Evolutionary conservation across 495 filamentous ascomycete genomes (phyloP), one percentile per base, ranked within the genome.

Genomic region (Glonium stellatum): DNA sequence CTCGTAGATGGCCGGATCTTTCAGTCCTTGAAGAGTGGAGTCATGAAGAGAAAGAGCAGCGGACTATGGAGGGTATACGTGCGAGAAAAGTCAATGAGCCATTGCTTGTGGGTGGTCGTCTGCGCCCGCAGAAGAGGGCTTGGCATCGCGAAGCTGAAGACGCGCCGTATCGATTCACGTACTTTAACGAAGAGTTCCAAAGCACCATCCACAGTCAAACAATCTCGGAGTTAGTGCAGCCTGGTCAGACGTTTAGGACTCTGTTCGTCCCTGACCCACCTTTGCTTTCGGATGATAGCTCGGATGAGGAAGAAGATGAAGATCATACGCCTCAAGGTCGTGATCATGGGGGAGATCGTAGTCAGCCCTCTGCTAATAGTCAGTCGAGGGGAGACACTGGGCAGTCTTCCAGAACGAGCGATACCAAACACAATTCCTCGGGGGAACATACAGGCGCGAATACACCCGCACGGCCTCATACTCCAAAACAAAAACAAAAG

Each of bases 121-220:
- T 97, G 53, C 84, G 93, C 9, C 90, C 93, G 8, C 85, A 89
- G 59, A 89, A 87, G 65, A 72, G 74, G 54, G 77, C 79, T 5
- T 98, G 93, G 93, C 90, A 92, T 70, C 80, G 85, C 23, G 84
- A 87, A 58, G 89, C 93, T 64, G 91, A 96, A 39, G 95, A 96
- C 54, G 85, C 85, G 0, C 93, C 93, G 0, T 98, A 95, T 69
- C 83, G 93, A 46, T 97, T 95, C 70, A 98, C 93, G 1, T 98
- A 98, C 67, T 98, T 98, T 78, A 97, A 96, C 70, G 93, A 97
- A 67, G 90, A 96, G 62, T 89, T 97, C 60, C 84, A 86, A 50
- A 90, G 87, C 67, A 97, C 93, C 0, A 93, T 97, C 62, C 93
- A 97, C 70, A 91, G 89, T 21, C 90, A 96, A 69, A 95, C 87